Evolutionary conservation across 495 filamentous ascomycete genomes (phyloP).

Genomic region (Aspergillus nidulans): DNA sequence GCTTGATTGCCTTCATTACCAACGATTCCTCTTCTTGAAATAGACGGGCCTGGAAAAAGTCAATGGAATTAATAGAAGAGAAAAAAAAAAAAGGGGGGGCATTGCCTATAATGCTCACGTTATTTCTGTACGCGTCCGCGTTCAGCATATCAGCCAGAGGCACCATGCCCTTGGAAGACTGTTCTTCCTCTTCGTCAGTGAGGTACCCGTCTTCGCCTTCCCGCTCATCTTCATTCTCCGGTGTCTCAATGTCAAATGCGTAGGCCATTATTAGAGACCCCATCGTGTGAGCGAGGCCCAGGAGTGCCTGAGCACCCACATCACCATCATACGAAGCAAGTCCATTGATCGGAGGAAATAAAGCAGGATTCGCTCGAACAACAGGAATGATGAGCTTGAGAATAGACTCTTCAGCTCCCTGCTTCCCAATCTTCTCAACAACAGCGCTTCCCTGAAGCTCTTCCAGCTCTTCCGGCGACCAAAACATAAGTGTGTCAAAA

Average conservation of each 20-base stretch:
- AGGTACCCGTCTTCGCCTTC: conserved; percentile 58
- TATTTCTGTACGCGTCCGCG: conserved; percentile 81
- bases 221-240: conserved; percentile 51
- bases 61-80: conserved; percentile 12
- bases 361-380: conserved; percentile 36
- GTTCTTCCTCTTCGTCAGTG: conserved; percentile 65
- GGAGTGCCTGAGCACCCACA: conserved; percentile 46
- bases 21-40: conserved; percentile 63
- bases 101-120: conserved; percentile 42
- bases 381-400: conserved; percentile 58
- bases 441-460: conserved; percentile 77
- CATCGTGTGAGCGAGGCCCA: conserved; percentile 68
- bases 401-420: conserved; percentile 67
- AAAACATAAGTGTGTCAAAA: conserved; percentile 91
- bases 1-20: conserved; percentile 61
- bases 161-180: conserved; percentile 75
- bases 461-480: conserved; percentile 64
- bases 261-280: conserved; percentile 91
- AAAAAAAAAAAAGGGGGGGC: no score
- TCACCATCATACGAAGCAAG: conserved; percentile 48
- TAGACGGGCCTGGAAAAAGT: conserved; percentile 50
- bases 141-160: conserved; percentile 91
- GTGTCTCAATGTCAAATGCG: conserved; percentile 76
- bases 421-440: conserved; percentile 70
- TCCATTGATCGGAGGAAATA: conserved; percentile 45